A percentile compares a stretch with the other conserved stretches of the same genome.
These are phyloP conservation scores for Cryptococcus jaspeensis DNA, from an alignment of 1,284 basidiomycete species.

Conservation along the genomic window DNA sequence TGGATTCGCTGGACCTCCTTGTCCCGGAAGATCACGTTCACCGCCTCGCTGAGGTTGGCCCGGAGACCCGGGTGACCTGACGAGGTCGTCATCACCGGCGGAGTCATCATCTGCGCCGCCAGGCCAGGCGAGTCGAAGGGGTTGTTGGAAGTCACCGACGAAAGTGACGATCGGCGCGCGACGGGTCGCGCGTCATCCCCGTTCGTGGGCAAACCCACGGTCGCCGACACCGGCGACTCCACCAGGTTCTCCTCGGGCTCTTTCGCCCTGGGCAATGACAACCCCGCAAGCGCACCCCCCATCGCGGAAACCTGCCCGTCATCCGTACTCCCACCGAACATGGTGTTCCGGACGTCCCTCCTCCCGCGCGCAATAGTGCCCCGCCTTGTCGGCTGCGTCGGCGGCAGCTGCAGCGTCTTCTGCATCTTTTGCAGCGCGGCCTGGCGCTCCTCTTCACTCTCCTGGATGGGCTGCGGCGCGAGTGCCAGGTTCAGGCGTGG, in stretches of 20 bases:
- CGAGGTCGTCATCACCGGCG: slow-evolving; percentile 1
- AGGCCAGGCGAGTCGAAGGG: slow-evolving; percentile 45
- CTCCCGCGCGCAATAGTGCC: slow-evolving; percentile 53
- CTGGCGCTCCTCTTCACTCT: slow-evolving; percentile 52
- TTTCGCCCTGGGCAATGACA: slow-evolving; percentile 10
- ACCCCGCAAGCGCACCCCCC: neutral
- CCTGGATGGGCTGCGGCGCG: slow-evolving; percentile 51
- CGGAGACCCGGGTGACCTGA: slow-evolving; percentile 41
- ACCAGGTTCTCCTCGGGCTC: slow-evolving; percentile 18
- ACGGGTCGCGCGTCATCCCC: slow-evolving; percentile 8
- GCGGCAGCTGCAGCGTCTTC: slow-evolving; percentile 49
- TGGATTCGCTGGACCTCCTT: slow-evolving; percentile 52
- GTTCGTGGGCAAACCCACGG: slow-evolving; percentile 2
- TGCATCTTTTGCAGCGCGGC: slow-evolving; percentile 56
- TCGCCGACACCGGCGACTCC: slow-evolving; percentile 11
- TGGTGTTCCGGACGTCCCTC: slow-evolving; percentile 54
- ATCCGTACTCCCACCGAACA: slow-evolving; percentile 30
- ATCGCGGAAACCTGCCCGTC: slow-evolving; percentile 6
- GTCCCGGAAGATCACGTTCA: slow-evolving; percentile 54
- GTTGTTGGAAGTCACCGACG: slow-evolving; percentile 38
- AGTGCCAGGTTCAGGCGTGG: slow-evolving; percentile 46
- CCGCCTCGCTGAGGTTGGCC: slow-evolving; percentile 54
- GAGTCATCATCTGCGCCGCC: slow-evolving; percentile 5
- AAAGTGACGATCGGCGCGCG: slow-evolving; percentile 28
- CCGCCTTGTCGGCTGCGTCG: slow-evolving; percentile 39